These are phyloP conservation scores for Eruca vesicaria DNA, from an alignment of 441 rosid genomes.

Conservation along the genomic window DNA sequence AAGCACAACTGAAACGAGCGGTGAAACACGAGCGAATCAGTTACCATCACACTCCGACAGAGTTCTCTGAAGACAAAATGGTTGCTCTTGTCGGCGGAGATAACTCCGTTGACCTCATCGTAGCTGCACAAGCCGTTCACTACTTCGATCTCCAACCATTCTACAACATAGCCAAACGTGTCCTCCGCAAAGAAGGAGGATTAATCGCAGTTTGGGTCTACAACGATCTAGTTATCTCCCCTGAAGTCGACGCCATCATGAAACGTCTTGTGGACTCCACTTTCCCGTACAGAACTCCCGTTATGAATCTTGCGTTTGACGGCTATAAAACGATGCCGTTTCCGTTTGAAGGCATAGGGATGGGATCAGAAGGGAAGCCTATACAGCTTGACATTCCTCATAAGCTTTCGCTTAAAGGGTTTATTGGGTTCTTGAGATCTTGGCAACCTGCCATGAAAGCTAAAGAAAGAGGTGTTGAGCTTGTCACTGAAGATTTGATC, in stretches of 20 bases:
- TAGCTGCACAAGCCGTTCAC: slow-evolving; percentile 61
- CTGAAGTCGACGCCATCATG: slow-evolving; percentile 48
- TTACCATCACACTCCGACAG: slow-evolving; percentile 46
- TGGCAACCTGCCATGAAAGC: slow-evolving; percentile 56
- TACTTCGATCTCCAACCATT: slow-evolving; percentile 57
- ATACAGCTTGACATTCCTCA: slow-evolving; percentile 47
- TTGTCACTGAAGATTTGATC: slow-evolving; percentile 47
- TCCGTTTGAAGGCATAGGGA: slow-evolving; percentile 51
- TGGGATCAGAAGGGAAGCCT: slow-evolving; percentile 61
- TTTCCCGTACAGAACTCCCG: slow-evolving; percentile 43
- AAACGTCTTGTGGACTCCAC: slow-evolving; percentile 46
- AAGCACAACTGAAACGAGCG: slow-evolving; percentile 45
- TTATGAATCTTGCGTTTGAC: slow-evolving; percentile 33
- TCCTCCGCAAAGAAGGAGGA: slow-evolving; percentile 58
- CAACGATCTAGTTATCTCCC: slow-evolving; percentile 41
- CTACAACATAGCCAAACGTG: slow-evolving; percentile 47
- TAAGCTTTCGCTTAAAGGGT: slow-evolving; percentile 52
- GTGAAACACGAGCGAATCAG: slow-evolving; percentile 44
- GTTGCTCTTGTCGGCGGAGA: slow-evolving; percentile 50
- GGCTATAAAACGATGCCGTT: slow-evolving; percentile 55
- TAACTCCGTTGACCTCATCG: slow-evolving; percentile 55
- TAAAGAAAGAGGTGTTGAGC: slow-evolving; percentile 57
- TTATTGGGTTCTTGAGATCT: slow-evolving; percentile 45
- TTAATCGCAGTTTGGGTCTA: slow-evolving; percentile 61
- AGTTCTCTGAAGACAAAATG: slow-evolving; percentile 45